Base-by-base conservation (phyloP, 768 basidiomycete species). In the Kwoniella europaea region DNA sequence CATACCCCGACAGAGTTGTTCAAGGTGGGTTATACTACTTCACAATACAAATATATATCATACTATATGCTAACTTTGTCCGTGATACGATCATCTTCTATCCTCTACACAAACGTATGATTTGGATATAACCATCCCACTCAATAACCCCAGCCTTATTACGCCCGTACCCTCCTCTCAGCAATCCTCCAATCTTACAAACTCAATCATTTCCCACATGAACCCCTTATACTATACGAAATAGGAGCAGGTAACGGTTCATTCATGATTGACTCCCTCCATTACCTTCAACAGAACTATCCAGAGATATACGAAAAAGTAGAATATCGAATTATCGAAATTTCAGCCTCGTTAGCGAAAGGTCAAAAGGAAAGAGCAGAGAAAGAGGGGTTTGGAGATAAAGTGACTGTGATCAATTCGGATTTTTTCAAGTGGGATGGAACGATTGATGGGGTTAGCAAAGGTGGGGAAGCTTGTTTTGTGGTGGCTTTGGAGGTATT, bases 171-270 rank as follows among this genome's bases (percentile, higher is more conserved):
- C 53, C 89, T 98, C 63, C 93, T 91, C 10, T 89, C 90, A 67
- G 96, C 93, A 79, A 88, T 98, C 42, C 90, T 93, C 22, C 90
- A 92, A 0, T 92, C 95, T 76, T 98, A 99, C 84, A 89, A 97
- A 78, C 88, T 94, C 72, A 94, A 94, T 80, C 91, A 94, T 81
- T 98, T 93, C 83, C 96, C 96, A 0, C 96, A 98, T 80, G 91
- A 97, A 84, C 94, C 97, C 82, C 90, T 98, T 74, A 88, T 92
- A 72, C 90, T 99, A 63, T 98, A 98, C 86, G 97, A 99, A 84
- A 91, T 99, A 76, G 97, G 97, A 44, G 97, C 94, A 2, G 97
- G 97, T 53, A 99, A 99, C 79, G 97, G 97, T 13, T 96, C 96
- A 0, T 87, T 99, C 67, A 95, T 96, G 41, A 85, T 88, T 83